Evolutionary conservation across 345 rosid species (phyloP).

Genomic region (Sonneratia alba): DNA sequence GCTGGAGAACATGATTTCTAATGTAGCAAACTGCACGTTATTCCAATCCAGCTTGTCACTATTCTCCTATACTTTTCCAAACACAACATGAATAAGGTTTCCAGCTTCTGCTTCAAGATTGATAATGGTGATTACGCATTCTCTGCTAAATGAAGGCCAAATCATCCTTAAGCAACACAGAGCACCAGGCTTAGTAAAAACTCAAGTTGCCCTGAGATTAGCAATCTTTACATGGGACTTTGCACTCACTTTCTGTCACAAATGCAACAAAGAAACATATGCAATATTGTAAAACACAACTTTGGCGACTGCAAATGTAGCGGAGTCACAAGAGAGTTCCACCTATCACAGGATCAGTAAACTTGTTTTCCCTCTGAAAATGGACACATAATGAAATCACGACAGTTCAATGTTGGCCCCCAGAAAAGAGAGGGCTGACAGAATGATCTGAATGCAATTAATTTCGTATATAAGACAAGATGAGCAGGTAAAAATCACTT

Average conservation of each 20-base stretch:
- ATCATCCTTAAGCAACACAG: neutral
- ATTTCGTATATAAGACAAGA: neutral
- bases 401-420: too few species aligned
- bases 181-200: neutral
- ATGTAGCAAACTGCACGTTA: neutral
- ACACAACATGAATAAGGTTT: neutral
- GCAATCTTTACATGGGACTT: too few species aligned
- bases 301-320: neutral
- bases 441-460: neutral
- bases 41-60: neutral
- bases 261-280: neutral
- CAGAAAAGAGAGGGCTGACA: neutral
- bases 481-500: neutral
- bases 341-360: neutral
- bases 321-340: neutral
- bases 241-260: too few species aligned
- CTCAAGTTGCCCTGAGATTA: neutral
- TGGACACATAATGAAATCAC: neutral
- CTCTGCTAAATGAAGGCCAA: neutral
- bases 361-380: neutral
- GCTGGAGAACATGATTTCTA: neutral
- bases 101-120: neutral
- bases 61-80: neutral
- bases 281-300: neutral
- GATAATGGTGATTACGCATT: too few species aligned